A percentile compares a stretch with the other conserved stretches of the same genome.
phyloP scores from a whole-genome alignment of 441 rosid species.

The Erodium texanum region DNA sequence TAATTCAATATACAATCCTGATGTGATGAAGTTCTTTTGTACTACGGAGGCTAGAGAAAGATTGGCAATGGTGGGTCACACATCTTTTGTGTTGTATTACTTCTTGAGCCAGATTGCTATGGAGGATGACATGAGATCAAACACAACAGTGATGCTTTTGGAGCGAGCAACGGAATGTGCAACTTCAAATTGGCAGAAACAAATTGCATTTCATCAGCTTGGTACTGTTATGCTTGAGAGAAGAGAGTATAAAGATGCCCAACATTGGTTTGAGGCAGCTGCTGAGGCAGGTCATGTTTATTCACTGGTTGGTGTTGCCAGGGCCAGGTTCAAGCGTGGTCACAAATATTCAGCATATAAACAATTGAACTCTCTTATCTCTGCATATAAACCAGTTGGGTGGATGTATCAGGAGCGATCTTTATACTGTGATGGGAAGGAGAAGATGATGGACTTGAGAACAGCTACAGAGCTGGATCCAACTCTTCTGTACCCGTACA shows the following conservation, averaged over 20 bases:
- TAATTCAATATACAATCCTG: slow-evolving; percentile 47
- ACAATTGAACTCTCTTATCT: slow-evolving; percentile 56
- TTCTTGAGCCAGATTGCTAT: slow-evolving; percentile 76
- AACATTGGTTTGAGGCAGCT: slow-evolving; percentile 67
- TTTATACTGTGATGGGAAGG: slow-evolving; percentile 70
- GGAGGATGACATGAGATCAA: slow-evolving; percentile 83
- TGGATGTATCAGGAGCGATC: slow-evolving; percentile 97
- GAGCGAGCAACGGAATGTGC: slow-evolving; percentile 79
- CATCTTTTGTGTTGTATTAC: slow-evolving; percentile 69
- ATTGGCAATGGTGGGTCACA: slow-evolving; percentile 60
- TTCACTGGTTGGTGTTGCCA: slow-evolving; percentile 68
- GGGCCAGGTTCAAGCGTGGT: slow-evolving; percentile 77
- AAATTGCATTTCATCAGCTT: slow-evolving; percentile 69
- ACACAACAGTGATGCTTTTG: slow-evolving; percentile 76
- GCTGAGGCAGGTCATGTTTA: slow-evolving; percentile 64
- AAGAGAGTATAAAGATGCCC: slow-evolving; percentile 82
- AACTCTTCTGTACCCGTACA: slow-evolving; percentile 79
- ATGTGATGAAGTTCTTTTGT: slow-evolving; percentile 56
- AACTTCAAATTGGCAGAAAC: slow-evolving; percentile 65
- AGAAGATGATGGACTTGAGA: slow-evolving; percentile 62
- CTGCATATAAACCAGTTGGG: slow-evolving; percentile 50
- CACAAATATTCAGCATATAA: slow-evolving; percentile 86
- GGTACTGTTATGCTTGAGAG: slow-evolving; percentile 91
- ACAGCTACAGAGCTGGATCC: slow-evolving; percentile 78
- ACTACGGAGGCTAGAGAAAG: slow-evolving; percentile 56